Evolutionary conservation across 176 grass and related monocot species (phyloP).

Genomic region (Oryza australiensis): DNA sequence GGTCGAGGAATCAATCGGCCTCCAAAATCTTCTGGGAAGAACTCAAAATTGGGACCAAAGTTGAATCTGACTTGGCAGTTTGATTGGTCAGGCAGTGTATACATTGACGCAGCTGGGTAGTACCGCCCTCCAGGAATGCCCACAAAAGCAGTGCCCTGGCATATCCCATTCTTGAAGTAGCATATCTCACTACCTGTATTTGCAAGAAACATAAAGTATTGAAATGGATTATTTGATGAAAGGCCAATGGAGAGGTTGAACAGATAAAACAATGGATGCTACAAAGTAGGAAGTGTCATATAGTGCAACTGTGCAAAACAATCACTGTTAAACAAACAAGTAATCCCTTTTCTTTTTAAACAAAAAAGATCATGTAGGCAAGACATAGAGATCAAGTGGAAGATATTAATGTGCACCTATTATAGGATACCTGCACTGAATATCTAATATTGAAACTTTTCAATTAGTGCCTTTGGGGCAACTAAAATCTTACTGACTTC

Average conservation of each 20-base stretch:
- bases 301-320: constrained; percentile 1
- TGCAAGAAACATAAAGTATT: constrained; percentile 2
- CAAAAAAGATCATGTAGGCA: not conserved
- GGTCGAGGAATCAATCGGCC: constrained; percentile 48
- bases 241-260: not conserved
- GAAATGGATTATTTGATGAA: not conserved
- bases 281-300: not conserved
- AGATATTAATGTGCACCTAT: not conserved
- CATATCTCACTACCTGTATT: constrained; percentile 81
- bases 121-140: constrained; percentile 82
- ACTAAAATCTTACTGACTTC: no score
- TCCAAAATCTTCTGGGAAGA: constrained; percentile 76
- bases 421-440: no score
- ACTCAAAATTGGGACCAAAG: constrained; percentile 81
- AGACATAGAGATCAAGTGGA: not conserved
- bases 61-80: constrained; percentile 85
- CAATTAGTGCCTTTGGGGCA: not conserved
- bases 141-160: constrained; percentile 73
- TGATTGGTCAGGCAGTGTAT: constrained; percentile 75
- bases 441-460: no score
- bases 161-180: constrained; percentile 85
- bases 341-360: not conserved
- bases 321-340: constrained; percentile 3
- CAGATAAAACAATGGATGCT: not conserved
- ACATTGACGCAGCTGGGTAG: constrained; percentile 83